Conservation (phyloP, 192 early-diverging fungal species). For the Paraglomus brasilianum region DNA sequence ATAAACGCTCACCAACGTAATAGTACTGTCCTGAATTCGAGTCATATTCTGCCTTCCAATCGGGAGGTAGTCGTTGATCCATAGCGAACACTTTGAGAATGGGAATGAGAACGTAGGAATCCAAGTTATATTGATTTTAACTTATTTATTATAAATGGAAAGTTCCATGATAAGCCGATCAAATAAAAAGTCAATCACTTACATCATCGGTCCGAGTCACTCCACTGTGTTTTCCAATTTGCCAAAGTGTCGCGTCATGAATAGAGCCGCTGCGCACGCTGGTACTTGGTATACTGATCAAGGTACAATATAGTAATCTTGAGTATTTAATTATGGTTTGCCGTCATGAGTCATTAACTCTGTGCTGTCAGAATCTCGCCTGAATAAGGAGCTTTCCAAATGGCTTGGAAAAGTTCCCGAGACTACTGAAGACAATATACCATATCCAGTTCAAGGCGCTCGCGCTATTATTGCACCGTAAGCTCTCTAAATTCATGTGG, state of each 20-base stretch:
- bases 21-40: too few relatives aligned
- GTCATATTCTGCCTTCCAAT: too few relatives aligned
- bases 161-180: background rate
- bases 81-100: background rate
- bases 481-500: constrained; percentile 30
- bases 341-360: background rate
- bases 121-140: background rate
- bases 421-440: constrained; percentile 27
- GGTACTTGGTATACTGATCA: constrained; percentile 69
- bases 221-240: background rate
- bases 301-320: constrained; percentile 34
- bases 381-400: constrained; percentile 49
- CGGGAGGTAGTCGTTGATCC: too few relatives aligned
- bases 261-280: constrained; percentile 58
- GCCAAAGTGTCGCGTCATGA: constrained; percentile 25
- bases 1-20: too few relatives aligned
- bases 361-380: constrained; percentile 31
- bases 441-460: constrained; percentile 45
- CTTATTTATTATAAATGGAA: background rate
- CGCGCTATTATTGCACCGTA: constrained; percentile 80
- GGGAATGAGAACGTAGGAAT: background rate
- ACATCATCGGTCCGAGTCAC: background rate
- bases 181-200: background rate
- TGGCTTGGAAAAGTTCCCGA: constrained; percentile 53
- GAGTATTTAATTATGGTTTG: constrained; percentile 1